A percentile compares a stretch with the other conserved stretches of the same genome.
Evolutionary conservation across 1,139 yeast genomes (phyloP).

Genomic region (Pneumocystis oryctolagi): DNA sequence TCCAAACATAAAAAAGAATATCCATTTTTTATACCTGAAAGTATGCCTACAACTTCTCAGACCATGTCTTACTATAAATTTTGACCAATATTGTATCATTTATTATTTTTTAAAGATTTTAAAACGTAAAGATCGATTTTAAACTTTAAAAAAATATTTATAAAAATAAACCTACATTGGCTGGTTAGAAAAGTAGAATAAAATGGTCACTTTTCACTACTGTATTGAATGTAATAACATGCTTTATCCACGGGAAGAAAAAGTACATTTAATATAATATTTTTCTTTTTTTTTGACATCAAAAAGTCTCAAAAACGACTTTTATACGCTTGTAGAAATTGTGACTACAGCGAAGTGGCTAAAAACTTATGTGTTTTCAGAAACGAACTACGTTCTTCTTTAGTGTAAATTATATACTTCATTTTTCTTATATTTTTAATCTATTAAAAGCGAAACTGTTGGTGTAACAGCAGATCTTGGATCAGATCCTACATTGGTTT

Average conservation of each 20-base stretch:
- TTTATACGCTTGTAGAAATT: constrained; percentile 85
- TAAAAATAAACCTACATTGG: neutral
- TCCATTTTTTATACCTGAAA: neutral
- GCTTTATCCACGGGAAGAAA: constrained; percentile 97
- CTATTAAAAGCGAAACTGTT: constrained; percentile 52
- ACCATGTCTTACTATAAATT: neutral
- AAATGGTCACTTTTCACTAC: constrained; percentile 10
- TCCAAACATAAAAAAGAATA: neutral
- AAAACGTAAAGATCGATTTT: neutral
- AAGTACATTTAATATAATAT: constrained; percentile 22
- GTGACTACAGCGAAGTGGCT: constrained; percentile 86
- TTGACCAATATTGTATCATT: neutral
- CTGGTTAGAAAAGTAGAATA: neutral
- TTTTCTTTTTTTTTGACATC: neutral
- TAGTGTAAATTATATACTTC: constrained; percentile 25
- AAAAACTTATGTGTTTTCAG: constrained; percentile 79
- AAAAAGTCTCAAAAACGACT: constrained; percentile 34
- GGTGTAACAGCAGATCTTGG: constrained; percentile 97
- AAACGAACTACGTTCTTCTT: constrained; percentile 79
- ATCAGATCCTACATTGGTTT: constrained; percentile 68
- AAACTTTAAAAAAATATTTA: neutral
- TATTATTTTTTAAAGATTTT: neutral
- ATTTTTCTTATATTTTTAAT: neutral
- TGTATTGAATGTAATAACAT: constrained; percentile 52
- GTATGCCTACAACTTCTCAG: neutral